Percentiles rank a stretch among this genome's conserved stretches.
phyloP scores from a whole-genome alignment of 805 yeast species.

The Yamadazyma laniorum region DNA sequence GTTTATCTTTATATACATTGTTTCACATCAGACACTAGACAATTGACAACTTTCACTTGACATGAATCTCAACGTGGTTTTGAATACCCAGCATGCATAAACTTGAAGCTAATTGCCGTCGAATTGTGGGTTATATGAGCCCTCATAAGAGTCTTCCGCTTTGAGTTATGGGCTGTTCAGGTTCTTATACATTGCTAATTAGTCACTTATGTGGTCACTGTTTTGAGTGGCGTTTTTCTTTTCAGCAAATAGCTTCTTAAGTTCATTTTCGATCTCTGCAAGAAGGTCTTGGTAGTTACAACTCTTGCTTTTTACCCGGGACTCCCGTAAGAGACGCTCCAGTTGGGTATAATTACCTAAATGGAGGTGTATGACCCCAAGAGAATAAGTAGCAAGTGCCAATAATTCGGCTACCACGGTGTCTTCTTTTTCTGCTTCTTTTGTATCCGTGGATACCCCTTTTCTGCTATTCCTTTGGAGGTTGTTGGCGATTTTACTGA shows the following conservation, averaged over 20 bases:
- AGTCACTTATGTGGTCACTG: too few species aligned
- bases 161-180: too few species aligned
- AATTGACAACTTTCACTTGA: too few species aligned
- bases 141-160: too few species aligned
- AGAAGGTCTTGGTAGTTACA: constrained; percentile 63
- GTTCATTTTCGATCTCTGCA: constrained; percentile 63
- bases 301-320: constrained; percentile 67
- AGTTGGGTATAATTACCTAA: constrained; percentile 56
- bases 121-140: too few species aligned
- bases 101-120: too few species aligned
- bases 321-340: constrained; percentile 59
- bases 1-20: too few species aligned
- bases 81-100: too few species aligned
- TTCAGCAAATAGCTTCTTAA: constrained; percentile 49
- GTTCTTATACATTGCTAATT: too few species aligned
- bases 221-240: too few species aligned
- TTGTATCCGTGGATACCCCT: background rate
- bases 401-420: constrained; percentile 55
- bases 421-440: constrained; percentile 2
- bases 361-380: constrained; percentile 77
- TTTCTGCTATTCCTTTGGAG: constrained; percentile 15
- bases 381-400: constrained; percentile 79
- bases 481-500: constrained; percentile 29
- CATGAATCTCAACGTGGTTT: too few species aligned
- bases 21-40: too few species aligned